Evolutionary conservation across 2,329 filamentous ascomycete species (phyloP), one percentile per base, ranked within the genome.

Genomic region (Arachnomyces sp.): DNA sequence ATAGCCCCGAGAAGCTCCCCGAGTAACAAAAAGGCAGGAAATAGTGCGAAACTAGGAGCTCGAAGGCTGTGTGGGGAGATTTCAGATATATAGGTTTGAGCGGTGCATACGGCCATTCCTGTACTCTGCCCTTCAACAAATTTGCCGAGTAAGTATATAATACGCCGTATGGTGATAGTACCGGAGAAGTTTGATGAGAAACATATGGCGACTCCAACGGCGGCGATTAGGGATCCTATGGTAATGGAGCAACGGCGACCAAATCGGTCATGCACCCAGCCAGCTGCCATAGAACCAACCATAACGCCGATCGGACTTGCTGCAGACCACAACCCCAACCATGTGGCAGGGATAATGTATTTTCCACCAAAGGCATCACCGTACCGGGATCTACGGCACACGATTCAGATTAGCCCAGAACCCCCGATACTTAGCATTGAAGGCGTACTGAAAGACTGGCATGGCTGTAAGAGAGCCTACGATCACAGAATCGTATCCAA

Each of bases 71-170:
- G 59, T 0, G 72, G 70, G 1, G 69, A 52, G n/a, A 71, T 66
- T 45, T 75, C 72, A 11, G 70, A 73, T 47, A 73, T 63, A 54
- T 73, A 74, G 0, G 71, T 73, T 42, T 68, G 60, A 3, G 60
- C 58, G 6, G 62, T 61, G 29, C 62, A 57, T 53, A 67, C 66
- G 39, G 71, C 56, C 34, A 67, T 61, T 9, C 71, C 71, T 29
- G 72, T 63, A 2, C 66, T 59, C 34, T 63, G 51, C 7, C 71
- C 69, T 40, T 71, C 66, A 13, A 71, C 50, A n/a, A 67, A 55
- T 42, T 72, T 70, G 29, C 65, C 70, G 1, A 60, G 57, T 3
- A 72, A 58, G 48, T 73, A 72, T 7, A 67, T 48, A 18, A 54
- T 52, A 3, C 66, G 56, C 12, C 63, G 59, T 7, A 44, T 41